Evolutionary conservation across 2,329 filamentous ascomycete species (phyloP), one percentile per base, ranked within the genome.

Genomic region (Bretziella fagacearum): DNA sequence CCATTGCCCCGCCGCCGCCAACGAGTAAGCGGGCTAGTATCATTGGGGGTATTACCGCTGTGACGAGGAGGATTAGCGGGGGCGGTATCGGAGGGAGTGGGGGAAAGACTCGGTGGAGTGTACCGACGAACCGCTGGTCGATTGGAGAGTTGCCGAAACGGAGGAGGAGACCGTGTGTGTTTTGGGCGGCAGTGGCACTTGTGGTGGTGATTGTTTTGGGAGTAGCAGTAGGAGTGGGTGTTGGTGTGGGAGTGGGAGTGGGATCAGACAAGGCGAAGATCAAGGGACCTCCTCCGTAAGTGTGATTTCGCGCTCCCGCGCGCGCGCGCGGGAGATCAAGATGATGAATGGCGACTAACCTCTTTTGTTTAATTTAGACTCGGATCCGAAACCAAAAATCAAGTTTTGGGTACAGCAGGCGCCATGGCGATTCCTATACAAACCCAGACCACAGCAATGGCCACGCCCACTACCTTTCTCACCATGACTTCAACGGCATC

Each of bases 161-260:
- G 27, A 22, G 62, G 2, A 27, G 63, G 40, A 56, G 51, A 44
- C 58, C 53, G 45, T 56, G 57, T 22, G 48, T 57, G 27, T 61
- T 67, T 35, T 67, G 62, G 62, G 41, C 65, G 3, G 22, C 64
- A 1, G 53, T 56, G 2, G 52, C 58, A 2, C 43, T 58, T 3
- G 46, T 56, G 1, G 42, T 63, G 5, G 25, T 65, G 7, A 4
- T 66, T 5, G 35, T 61, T 15, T 48, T 65, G 1, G 65, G 60
- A 2, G 57, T 68, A 1, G 64, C 60, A 0, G 57, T 68, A 2
- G 65, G 65, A 3, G 57, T 67, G 4, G 62, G 61, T 0, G 59
- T 64, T 1, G 63, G 63, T 1, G 56, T 66, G 6, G 61, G 62
- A 13, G 51, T 57, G 45, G 49, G 37, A 5, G n/a, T 22, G 18